A percentile compares a stretch with the other conserved stretches of the same genome.
Conservation (phyloP, 495 filamentous ascomycete species). For the Podospora appendiculata region DNA sequence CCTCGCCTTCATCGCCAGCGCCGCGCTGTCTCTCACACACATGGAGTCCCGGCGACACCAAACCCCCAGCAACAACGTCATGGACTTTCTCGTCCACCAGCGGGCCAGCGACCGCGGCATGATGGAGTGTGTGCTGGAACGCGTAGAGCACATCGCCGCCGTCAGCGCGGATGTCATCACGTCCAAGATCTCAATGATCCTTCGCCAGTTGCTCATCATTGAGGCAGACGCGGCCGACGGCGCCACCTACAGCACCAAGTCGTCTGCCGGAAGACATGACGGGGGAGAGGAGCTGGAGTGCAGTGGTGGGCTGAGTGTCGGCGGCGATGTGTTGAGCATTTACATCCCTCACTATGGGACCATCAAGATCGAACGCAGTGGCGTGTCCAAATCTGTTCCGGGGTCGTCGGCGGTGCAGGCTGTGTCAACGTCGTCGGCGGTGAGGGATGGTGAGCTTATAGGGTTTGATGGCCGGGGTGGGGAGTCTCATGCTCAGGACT, state of each 20-base stretch:
- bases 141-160: slow-evolving; percentile 35
- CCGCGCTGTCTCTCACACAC: slow-evolving; percentile 21
- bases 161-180: slow-evolving; percentile 24
- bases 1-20: slow-evolving; percentile 24
- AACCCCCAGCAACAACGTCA: slow-evolving; percentile 1
- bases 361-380: background rate
- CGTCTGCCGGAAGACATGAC: background rate
- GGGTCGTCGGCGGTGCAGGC: background rate
- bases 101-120: slow-evolving; percentile 34
- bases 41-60: slow-evolving; percentile 3
- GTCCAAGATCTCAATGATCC: background rate
- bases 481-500: background rate
- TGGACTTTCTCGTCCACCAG: slow-evolving; percentile 29
- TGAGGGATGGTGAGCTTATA: background rate
- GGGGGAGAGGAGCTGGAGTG: background rate
- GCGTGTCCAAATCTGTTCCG: background rate
- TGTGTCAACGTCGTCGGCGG: background rate
- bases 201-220: slow-evolving; percentile 17
- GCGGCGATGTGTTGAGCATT: background rate
- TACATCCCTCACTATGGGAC: background rate
- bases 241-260: background rate
- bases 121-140: slow-evolving; percentile 35
- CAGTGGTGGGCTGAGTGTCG: background rate
- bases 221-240: slow-evolving; percentile 13
- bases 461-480: background rate